Evolutionary conservation across 192 early-diverging fungal species (phyloP).

Genomic region (Coemansia javaensis): DNA sequence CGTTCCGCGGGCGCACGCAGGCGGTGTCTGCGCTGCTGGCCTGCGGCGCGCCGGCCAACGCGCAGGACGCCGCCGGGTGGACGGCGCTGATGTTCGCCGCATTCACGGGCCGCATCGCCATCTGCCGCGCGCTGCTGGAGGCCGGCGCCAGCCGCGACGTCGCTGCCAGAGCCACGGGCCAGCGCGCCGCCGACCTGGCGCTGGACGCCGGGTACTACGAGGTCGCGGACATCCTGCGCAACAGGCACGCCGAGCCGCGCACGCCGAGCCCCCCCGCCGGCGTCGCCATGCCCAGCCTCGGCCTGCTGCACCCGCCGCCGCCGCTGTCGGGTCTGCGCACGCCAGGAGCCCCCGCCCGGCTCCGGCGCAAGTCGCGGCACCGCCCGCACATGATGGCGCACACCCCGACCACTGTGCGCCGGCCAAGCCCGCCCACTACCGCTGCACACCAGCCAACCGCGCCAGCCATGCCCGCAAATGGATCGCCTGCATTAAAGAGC

Average conservation of each 20-base stretch:
- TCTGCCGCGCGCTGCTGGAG: constrained; percentile 43
- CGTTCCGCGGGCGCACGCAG: constrained; percentile 38
- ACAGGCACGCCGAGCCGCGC: constrained; percentile 5
- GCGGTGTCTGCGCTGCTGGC: constrained; percentile 12
- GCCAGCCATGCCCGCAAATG: not conserved
- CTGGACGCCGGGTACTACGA: constrained; percentile 38
- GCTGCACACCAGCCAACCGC: not conserved
- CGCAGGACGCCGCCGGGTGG: constrained; percentile 34
- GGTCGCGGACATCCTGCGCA: constrained; percentile 36
- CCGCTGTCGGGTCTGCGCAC: constrained; percentile 1
- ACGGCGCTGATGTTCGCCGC: constrained; percentile 46
- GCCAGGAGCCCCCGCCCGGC: constrained; percentile 11
- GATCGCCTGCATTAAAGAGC: not conserved
- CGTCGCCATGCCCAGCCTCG: constrained; percentile 17
- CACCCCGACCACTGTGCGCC: no score
- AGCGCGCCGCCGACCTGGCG: constrained; percentile 25
- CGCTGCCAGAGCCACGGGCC: constrained; percentile 3
- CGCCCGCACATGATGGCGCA: not conserved
- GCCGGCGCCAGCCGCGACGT: constrained; percentile 3
- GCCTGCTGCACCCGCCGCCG: not conserved
- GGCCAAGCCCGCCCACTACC: not conserved
- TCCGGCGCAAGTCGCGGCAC: not conserved
- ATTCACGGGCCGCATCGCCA: constrained; percentile 40
- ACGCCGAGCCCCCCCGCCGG: constrained; percentile 31
- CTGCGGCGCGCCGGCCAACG: constrained; percentile 12